A percentile compares a stretch with the other conserved stretches of the same genome.
Conservation (phyloP, 768 basidiomycete genomes). For the Termitomyces sp. region DNA sequence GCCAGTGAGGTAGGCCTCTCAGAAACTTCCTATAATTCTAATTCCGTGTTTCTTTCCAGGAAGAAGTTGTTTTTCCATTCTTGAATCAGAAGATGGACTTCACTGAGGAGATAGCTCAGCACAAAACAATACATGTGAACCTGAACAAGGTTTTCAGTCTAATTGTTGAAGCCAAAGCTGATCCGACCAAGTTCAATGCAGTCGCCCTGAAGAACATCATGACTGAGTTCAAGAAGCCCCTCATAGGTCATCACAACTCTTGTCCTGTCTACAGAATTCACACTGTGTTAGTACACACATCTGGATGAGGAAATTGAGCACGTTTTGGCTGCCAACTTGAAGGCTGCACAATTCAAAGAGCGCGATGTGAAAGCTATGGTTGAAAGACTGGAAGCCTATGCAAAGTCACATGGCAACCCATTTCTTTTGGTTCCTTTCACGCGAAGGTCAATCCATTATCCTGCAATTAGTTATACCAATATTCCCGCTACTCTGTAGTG, state of each 20-base stretch:
- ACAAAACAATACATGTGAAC: slow-evolving; percentile 27
- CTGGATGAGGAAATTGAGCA: slow-evolving; percentile 35
- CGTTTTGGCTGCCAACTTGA: slow-evolving; percentile 27
- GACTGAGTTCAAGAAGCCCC: slow-evolving; percentile 21
- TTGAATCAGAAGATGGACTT: slow-evolving; percentile 34
- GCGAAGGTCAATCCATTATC: slow-evolving; percentile 23
- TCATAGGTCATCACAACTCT: slow-evolving; percentile 27
- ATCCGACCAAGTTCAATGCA: slow-evolving; percentile 27
- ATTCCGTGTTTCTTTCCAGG: slow-evolving; percentile 8
- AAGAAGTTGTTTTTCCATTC: slow-evolving; percentile 32
- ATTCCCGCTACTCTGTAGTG: no score
- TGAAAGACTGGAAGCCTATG: slow-evolving; percentile 24
- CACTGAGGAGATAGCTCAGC: slow-evolving; percentile 30
- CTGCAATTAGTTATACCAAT: no score
- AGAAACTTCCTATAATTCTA: not conserved
- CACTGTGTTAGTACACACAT: slow-evolving; percentile 25
- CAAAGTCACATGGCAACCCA: slow-evolving; percentile 30
- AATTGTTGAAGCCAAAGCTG: slow-evolving; percentile 20
- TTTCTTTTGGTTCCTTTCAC: slow-evolving; percentile 32
- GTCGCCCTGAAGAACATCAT: slow-evolving; percentile 24
- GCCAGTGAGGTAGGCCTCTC: slow-evolving; percentile 24
- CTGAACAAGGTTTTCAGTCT: slow-evolving; percentile 23
- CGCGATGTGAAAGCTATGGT: slow-evolving; percentile 25
- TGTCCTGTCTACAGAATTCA: no score
- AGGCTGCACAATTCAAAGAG: slow-evolving; percentile 22